A percentile compares a stretch with the other conserved stretches of the same genome.
These are phyloP conservation scores for Mycena leptocephala DNA, from an alignment of 768 basidiomycete genomes.

Conservation along the genomic window DNA sequence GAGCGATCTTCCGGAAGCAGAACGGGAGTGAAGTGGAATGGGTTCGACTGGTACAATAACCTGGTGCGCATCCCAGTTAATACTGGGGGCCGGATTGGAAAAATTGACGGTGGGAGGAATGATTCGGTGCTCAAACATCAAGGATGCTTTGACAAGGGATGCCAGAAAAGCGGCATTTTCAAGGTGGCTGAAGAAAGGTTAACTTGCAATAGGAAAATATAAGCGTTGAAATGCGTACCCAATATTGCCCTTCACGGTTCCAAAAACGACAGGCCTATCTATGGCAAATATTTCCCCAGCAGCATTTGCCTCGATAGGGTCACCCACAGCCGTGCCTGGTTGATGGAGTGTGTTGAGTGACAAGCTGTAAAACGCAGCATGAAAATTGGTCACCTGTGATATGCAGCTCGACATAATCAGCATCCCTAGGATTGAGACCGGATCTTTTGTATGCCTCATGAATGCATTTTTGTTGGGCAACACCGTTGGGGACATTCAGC, in stretches of 20 bases:
- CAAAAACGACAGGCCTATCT: not conserved
- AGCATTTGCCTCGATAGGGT: slow-evolving; percentile 43
- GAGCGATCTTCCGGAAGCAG: not conserved
- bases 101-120: slow-evolving; percentile 51
- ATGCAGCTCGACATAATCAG: slow-evolving; percentile 21
- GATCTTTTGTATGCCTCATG: slow-evolving; percentile 39
- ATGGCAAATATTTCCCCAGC: not conserved
- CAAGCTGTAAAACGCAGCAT: no score
- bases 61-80: not conserved
- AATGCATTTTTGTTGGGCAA: slow-evolving; percentile 49
- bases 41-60: not conserved
- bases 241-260: slow-evolving; percentile 21
- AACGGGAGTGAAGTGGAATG: not conserved
- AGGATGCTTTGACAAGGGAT: slow-evolving; percentile 44
- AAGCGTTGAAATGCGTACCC: not conserved
- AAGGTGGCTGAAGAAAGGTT: slow-evolving; percentile 4
- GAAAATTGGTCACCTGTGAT: slow-evolving; percentile 1
- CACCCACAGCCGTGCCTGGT: slow-evolving; percentile 52
- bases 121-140: slow-evolving; percentile 43
- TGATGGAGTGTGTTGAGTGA: no score
- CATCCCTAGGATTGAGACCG: not conserved
- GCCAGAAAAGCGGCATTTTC: slow-evolving; percentile 13
- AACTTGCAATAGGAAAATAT: no score
- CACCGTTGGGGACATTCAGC: slow-evolving; percentile 46
- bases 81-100: slow-evolving; percentile 31